Evolutionary conservation across 164 flowering plant genomes (phyloP).

Genomic region (Vitis amurensis): DNA sequence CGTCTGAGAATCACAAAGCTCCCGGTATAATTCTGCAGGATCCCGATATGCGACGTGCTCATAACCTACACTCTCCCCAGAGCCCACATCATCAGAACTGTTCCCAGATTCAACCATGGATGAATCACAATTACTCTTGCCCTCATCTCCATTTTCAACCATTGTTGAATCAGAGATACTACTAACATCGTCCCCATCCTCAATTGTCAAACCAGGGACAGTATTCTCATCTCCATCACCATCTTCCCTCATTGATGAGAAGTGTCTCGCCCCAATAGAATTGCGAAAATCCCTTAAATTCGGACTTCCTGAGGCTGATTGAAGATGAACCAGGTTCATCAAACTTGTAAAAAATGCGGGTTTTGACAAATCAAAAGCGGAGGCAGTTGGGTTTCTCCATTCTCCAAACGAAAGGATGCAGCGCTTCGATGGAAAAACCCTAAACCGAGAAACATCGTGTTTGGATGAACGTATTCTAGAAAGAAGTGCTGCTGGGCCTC

Average conservation of each 20-base stretch:
- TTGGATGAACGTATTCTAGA: conserved; percentile 34
- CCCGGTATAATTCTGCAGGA: conserved; percentile 60
- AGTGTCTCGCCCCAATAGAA: conserved; percentile 14
- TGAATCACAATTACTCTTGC: not conserved
- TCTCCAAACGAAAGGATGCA: conserved; percentile 17
- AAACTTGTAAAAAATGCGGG: conserved; percentile 17
- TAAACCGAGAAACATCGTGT: conserved; percentile 18
- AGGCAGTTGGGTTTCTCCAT: not conserved
- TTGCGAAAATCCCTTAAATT: not conserved
- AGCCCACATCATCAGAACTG: conserved; percentile 6
- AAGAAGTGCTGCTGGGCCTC: conserved; percentile 39
- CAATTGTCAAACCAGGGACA: conserved; percentile 1
- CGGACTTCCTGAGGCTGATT: conserved; percentile 2
- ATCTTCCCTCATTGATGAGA: conserved; percentile 15
- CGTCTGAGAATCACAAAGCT: conserved; percentile 36
- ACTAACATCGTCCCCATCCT: conserved; percentile 7
- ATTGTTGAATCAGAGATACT: not conserved
- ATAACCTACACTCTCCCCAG: conserved; percentile 8
- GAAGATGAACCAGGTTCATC: not conserved
- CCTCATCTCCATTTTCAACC: conserved; percentile 3
- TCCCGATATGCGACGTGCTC: conserved; percentile 33
- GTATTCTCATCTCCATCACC: conserved; percentile 1
- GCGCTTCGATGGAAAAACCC: conserved; percentile 15
- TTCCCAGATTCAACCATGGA: conserved; percentile 1
- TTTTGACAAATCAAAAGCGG: conserved; percentile 14